These are phyloP conservation scores for Candida sanyaensis DNA, from an alignment of 1,139 yeast genomes.

Conservation along the genomic window DNA sequence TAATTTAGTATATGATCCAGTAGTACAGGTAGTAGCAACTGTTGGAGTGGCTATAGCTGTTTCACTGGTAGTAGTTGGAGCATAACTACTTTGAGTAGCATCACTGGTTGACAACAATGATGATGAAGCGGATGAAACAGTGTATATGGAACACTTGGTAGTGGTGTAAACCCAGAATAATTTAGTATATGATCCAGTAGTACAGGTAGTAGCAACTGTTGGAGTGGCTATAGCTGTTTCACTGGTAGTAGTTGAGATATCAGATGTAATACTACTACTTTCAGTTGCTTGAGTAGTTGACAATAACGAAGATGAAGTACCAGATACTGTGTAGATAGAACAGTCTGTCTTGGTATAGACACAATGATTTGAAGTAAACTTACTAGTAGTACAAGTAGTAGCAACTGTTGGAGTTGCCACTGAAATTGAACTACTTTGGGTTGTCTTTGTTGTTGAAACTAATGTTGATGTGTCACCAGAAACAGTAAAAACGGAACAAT, in stretches of 20 bases:
- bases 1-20: neutral
- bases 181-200: neutral
- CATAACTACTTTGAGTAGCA: neutral
- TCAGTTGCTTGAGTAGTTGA: neutral
- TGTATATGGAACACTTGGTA: neutral
- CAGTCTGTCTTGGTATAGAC: neutral
- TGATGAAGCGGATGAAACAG: neutral
- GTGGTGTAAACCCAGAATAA: neutral
- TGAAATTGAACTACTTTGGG: constrained; percentile 12
- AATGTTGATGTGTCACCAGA: neutral
- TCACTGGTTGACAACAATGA: neutral
- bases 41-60: constrained; percentile 9
- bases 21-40: neutral
- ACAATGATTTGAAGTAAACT: neutral
- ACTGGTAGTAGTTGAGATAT: constrained; percentile 6
- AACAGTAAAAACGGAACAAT: neutral
- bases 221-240: constrained; percentile 14
- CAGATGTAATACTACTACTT: constrained; percentile 3
- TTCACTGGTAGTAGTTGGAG: constrained; percentile 13
- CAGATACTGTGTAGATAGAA: constrained; percentile 1
- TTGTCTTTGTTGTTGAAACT: constrained; percentile 11
- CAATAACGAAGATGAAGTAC: neutral
- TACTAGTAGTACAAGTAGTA: neutral
- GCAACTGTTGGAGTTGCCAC: constrained; percentile 13
- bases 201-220: neutral